phyloP scores from a whole-genome alignment of 106 monocot genomes.

The Acorus gramineus region DNA sequence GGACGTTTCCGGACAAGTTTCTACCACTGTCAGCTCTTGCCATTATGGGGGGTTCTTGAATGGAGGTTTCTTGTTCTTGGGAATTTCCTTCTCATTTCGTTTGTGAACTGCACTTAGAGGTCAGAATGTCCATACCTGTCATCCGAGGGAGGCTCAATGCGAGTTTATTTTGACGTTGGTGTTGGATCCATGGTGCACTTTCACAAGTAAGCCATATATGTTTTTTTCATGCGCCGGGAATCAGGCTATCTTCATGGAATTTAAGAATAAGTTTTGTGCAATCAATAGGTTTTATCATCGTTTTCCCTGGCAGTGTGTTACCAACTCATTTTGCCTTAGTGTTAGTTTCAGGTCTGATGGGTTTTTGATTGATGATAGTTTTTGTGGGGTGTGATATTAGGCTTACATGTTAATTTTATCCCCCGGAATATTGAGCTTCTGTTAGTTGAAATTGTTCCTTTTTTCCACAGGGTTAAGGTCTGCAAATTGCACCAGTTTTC shows the following conservation, averaged over 20 bases:
- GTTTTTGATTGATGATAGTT: conserved; percentile 6
- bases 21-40: conserved; percentile 32
- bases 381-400: conserved; percentile 10
- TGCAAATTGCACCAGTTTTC: too few relatives aligned
- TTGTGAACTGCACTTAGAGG: conserved; percentile 74
- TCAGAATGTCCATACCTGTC: conserved; percentile 30
- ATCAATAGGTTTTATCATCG: neutral
- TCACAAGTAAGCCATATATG: conserved; percentile 12
- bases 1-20: conserved; percentile 38
- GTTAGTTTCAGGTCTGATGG: conserved; percentile 11
- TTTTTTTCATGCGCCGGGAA: too few relatives aligned
- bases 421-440: too few relatives aligned
- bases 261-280: too few relatives aligned
- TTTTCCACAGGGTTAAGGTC: conserved; percentile 1
- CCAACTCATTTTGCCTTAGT: conserved; percentile 16
- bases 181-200: conserved; percentile 20
- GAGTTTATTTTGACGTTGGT: conserved; percentile 26
- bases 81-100: conserved; percentile 63
- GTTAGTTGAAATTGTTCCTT: neutral
- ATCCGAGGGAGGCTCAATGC: conserved; percentile 32
- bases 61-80: conserved; percentile 54
- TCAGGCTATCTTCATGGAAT: too few relatives aligned
- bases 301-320: neutral
- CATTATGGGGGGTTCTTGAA: conserved; percentile 54
- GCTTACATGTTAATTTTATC: neutral